These are phyloP conservation scores for Penicillium rolfsii DNA, from an alignment of 2,329 filamentous ascomycete species.

Conservation along the genomic window DNA sequence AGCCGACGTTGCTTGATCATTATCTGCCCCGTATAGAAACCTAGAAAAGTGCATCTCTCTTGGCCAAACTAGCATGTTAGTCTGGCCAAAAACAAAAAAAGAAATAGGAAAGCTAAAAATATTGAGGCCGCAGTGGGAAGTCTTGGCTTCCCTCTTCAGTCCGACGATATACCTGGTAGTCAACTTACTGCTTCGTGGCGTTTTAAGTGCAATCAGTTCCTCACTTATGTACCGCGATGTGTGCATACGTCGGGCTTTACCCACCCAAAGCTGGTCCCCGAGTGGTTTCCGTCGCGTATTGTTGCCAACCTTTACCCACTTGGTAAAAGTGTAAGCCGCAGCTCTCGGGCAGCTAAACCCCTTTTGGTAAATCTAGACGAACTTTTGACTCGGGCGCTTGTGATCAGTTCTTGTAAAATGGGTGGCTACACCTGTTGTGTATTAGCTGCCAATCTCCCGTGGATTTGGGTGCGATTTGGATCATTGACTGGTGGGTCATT, in stretches of 20 bases:
- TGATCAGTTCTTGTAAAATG: conserved; percentile 5
- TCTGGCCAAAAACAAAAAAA: background rate
- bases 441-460: conserved; percentile 19
- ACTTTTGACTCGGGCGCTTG: background rate
- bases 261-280: background rate
- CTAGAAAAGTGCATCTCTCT: background rate
- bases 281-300: background rate
- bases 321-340: background rate
- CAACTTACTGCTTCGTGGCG: background rate
- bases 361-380: conserved; percentile 19
- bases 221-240: too few species aligned
- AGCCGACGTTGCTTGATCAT: background rate
- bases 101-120: background rate
- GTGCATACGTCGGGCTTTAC: background rate
- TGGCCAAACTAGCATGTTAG: background rate
- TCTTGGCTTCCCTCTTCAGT: background rate
- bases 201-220: too few species aligned
- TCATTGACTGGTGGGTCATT: background rate
- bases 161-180: background rate
- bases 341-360: conserved; percentile 6
- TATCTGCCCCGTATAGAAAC: background rate
- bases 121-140: background rate
- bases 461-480: background rate
- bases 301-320: background rate
- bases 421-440: conserved; percentile 13